Conservation (phyloP, 2,329 filamentous ascomycete species). For the Stachybotrys elegans region DNA sequence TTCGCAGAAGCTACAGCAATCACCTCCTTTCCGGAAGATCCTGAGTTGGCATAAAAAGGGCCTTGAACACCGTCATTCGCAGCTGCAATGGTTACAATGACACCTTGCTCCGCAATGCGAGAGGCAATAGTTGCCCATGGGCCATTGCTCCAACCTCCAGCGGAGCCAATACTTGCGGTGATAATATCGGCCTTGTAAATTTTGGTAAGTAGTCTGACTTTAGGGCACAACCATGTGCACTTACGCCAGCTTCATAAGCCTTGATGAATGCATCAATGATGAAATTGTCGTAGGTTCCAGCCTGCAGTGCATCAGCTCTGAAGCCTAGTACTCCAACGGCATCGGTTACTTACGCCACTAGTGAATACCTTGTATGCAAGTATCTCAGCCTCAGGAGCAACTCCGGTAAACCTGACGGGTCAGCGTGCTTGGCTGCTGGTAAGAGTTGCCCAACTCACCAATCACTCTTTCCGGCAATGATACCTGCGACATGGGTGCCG, state of each 20-base stretch:
- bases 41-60: conserved; percentile 34
- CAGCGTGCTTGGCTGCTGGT: neutral
- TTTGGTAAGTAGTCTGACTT: conserved; percentile 21
- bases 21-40: conserved; percentile 34
- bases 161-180: conserved; percentile 22
- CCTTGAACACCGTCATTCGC: conserved; percentile 38
- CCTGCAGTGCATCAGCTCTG: neutral
- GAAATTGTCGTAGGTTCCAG: conserved; percentile 3
- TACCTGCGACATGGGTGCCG: conserved; percentile 25
- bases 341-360: neutral
- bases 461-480: conserved; percentile 19
- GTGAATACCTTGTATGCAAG: conserved; percentile 22
- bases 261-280: conserved; percentile 30
- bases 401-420: conserved; percentile 11
- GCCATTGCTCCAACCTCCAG: conserved; percentile 20
- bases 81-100: conserved; percentile 36
- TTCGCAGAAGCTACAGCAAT: conserved; percentile 38
- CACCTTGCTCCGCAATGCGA: conserved; percentile 32
- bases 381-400: conserved; percentile 21
- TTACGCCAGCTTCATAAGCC: conserved; percentile 23
- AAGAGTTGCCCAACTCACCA: neutral
- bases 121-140: conserved; percentile 26
- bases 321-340: too few species aligned
- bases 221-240: conserved; percentile 6
- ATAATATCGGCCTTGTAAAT: conserved; percentile 27